Conservation (phyloP, 2,329 filamentous ascomycete genomes). For the Aspergillus fijiensis region DNA sequence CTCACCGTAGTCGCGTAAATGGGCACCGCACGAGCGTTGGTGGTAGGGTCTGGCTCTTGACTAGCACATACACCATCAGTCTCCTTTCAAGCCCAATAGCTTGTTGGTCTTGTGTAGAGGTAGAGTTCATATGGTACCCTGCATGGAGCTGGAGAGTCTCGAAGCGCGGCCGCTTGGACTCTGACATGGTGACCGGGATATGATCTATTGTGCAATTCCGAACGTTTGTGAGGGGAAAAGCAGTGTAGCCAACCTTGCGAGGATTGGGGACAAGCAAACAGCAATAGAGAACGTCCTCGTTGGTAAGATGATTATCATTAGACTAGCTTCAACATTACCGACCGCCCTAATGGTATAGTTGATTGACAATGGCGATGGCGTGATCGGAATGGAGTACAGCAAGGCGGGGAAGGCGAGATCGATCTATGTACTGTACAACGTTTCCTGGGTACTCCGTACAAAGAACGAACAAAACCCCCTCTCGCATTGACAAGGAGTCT, state of each 20-base stretch:
- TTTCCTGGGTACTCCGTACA: no score
- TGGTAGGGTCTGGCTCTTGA: constrained; percentile 74
- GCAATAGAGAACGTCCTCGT: no score
- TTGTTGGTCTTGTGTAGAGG: background rate
- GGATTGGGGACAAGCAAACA: no score
- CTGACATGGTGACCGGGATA: constrained; percentile 30
- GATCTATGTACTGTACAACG: background rate
- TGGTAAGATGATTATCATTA: no score
- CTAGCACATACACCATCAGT: constrained; percentile 46
- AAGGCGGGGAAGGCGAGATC: background rate
- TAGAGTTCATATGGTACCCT: constrained; percentile 56
- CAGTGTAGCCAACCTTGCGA: background rate
- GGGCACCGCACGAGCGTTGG: constrained; percentile 86
- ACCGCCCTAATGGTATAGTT: background rate
- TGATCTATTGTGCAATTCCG: background rate
- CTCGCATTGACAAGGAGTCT: no score
- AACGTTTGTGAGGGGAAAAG: background rate
- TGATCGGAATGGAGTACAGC: constrained; percentile 11
- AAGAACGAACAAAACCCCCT: no score
- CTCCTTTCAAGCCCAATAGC: background rate
- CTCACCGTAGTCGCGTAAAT: constrained; percentile 87
- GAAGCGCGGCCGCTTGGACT: constrained; percentile 56
- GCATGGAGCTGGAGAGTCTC: constrained; percentile 85
- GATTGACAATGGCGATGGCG: constrained; percentile 12
- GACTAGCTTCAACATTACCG: no score